phyloP scores from a whole-genome alignment of 352 stramenopile genomes.

The Phytophthora meadii region DNA sequence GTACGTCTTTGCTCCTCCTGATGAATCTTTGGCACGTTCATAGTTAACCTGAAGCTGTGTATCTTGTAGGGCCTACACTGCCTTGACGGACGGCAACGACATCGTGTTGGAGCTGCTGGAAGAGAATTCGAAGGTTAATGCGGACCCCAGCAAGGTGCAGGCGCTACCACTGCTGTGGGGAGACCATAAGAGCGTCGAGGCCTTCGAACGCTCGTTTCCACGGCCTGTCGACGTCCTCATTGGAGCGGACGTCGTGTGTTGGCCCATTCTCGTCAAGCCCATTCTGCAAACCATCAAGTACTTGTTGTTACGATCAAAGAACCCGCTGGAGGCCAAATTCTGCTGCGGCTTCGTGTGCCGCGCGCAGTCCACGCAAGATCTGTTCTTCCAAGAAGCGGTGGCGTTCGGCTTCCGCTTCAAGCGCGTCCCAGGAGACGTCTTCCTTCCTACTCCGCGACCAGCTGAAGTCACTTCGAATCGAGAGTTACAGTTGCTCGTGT shows the following conservation, averaged over 20 bases:
- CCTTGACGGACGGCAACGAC: constrained; percentile 78
- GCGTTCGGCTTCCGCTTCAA: constrained; percentile 52
- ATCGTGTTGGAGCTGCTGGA: constrained; percentile 66
- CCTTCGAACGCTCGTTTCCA: constrained; percentile 56
- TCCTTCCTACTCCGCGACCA: constrained; percentile 52
- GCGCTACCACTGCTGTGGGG: constrained; percentile 59
- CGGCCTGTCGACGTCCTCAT: constrained; percentile 65
- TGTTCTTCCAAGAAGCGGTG: constrained; percentile 56
- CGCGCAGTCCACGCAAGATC: constrained; percentile 57
- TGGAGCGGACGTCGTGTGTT: constrained; percentile 77
- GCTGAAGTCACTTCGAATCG: constrained; percentile 46
- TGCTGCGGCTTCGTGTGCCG: constrained; percentile 73
- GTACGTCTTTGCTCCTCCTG: constrained; percentile 34
- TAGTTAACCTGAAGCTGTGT: constrained; percentile 13
- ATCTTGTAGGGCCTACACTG: constrained; percentile 46
- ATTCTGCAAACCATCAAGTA: constrained; percentile 78
- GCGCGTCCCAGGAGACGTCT: constrained; percentile 37
- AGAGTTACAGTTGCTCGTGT: constrained; percentile 58
- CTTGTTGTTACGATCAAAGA: constrained; percentile 45
- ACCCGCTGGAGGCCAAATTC: constrained; percentile 51
- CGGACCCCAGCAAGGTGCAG: constrained; percentile 42
- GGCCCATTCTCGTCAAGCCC: constrained; percentile 72
- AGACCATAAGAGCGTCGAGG: constrained; percentile 45
- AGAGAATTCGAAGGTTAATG: constrained; percentile 47
- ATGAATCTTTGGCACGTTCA: constrained; percentile 4